Evolutionary conservation across 805 yeast genomes (phyloP), one percentile per base, ranked within the genome.

Genomic region (Ogataea ramenticola): DNA sequence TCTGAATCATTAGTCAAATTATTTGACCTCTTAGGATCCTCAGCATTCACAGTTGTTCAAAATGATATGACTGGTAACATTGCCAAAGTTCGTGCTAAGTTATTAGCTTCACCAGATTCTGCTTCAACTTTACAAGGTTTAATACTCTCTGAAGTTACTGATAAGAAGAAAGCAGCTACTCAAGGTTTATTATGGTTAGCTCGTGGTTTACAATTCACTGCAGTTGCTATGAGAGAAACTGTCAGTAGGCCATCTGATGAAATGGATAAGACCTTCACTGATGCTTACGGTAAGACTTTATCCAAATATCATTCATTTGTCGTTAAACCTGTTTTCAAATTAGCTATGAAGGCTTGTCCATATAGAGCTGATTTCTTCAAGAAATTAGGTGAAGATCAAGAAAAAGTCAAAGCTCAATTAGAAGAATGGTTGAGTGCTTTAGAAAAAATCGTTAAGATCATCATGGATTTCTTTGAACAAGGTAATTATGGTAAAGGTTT

Each of bases 271-370:
- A 79, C 95, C 29, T 88, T 88, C 72, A 86, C 89, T 43, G 84
- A 81, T 55, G 85, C 95, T n/a, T 88, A 88, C 69, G 58, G 72
- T 49, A 84, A 82, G 67, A 88, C 96, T 5, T 74, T 88, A 60
- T 74, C 83, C 47, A 80, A 88, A 64, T 82, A 79, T 67, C 96
- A 88, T 68, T 80, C 82, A 43, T 77, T 88, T 75, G 70, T 88
- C 56, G 73, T 88, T 49, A 84, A 82, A 58, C 96, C 96, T 24
- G 79, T 89, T 43, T 88, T 88, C 77, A 86, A 86, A 67, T 73
- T 89, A 61, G 96, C 96, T 40, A 89, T 88, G 96, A 86, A 85
- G 65, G 95, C 96, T 2, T 86, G 95, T 65, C 96, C 96, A 12
- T 89, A 86, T 67, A 79, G 96, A 70, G 79, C 77, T 61, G 95